phyloP scores from a whole-genome alignment of 257 asterid species.

The Capsicum rhomboideum region DNA sequence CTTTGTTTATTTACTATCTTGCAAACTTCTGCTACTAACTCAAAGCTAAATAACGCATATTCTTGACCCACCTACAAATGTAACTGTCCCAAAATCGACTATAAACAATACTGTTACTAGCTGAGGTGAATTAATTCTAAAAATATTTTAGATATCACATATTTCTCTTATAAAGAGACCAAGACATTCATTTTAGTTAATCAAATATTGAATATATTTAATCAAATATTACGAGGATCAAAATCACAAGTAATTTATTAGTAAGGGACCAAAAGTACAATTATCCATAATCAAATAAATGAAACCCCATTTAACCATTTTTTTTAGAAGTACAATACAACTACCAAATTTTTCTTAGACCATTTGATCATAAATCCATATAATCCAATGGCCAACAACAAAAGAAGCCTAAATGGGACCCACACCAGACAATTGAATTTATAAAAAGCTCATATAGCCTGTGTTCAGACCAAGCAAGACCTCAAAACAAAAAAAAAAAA shows the following conservation, averaged over 20 bases:
- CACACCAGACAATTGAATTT: constrained; percentile 3
- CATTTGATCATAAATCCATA: not conserved
- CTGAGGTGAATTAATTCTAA: not conserved
- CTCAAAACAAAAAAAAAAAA: not conserved
- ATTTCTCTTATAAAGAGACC: not conserved
- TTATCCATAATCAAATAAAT: not conserved
- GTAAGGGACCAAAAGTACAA: not conserved
- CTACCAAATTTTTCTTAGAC: not conserved
- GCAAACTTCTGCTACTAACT: too few species aligned
- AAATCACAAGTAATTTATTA: not conserved
- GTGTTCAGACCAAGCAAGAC: constrained; percentile 1
- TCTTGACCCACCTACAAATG: too few species aligned
- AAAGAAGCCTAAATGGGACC: not conserved
- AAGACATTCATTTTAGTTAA: not conserved
- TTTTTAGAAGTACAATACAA: not conserved
- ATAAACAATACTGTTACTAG: too few species aligned
- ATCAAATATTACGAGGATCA: not conserved
- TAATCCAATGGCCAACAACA: not conserved
- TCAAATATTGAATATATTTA: not conserved
- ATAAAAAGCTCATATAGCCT: not conserved
- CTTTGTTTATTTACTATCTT: too few species aligned
- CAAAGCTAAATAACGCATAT: too few species aligned
- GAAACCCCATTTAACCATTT: not conserved
- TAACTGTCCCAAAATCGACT: too few species aligned
- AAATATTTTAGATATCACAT: not conserved